Base-by-base conservation (phyloP, 129 eudicot species). In the Artemisia tridentata region DNA sequence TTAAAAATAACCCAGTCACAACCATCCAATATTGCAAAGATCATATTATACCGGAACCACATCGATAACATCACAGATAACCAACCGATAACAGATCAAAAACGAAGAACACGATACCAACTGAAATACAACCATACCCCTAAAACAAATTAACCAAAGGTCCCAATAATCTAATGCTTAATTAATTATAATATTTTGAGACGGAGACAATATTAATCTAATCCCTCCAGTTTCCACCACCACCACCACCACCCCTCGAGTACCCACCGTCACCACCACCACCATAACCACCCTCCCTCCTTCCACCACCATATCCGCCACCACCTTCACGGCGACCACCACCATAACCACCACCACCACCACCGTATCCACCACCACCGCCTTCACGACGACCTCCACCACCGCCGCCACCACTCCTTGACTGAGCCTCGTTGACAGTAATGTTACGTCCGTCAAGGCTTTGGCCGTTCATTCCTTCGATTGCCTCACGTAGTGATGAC, bases 361-460 rank as follows among this genome's bases (percentile, higher is more conserved):
- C 84, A 4, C 73, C 84, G 1, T 83, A 77, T 3, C 95, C 78
- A 8, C 81, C 74, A 3, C 56, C 71, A 0, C 80, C 74, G 12
- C 81, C 71, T 7, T 75, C 75, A 2, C 68, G 69, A 0, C 63
- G 49, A 21, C 80, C 80, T 49, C 85, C 81, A 4, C 91, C 84
- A 3, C 95, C 92, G 0, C 92, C 89, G 0, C 95, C 90, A 0
- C 91, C 89, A 3, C 96, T 88, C 19, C 98, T 91, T 1, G 96
- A 83, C 73, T 92, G 98, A 9, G 98, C 98, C 71, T 88, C 96
- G 76, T 92, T 92, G 11, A 92, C 98, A 3, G 98, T 88, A 74
- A 92, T 88, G 81, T 68, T 86, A 23, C 98, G 91, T 0, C 96
- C 98, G 63, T 92, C 98, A 5, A 92, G 96, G 19, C 75, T 82